Evolutionary conservation across 495 filamentous ascomycete genomes (phyloP).

Genomic region (Neurospora sp.): DNA sequence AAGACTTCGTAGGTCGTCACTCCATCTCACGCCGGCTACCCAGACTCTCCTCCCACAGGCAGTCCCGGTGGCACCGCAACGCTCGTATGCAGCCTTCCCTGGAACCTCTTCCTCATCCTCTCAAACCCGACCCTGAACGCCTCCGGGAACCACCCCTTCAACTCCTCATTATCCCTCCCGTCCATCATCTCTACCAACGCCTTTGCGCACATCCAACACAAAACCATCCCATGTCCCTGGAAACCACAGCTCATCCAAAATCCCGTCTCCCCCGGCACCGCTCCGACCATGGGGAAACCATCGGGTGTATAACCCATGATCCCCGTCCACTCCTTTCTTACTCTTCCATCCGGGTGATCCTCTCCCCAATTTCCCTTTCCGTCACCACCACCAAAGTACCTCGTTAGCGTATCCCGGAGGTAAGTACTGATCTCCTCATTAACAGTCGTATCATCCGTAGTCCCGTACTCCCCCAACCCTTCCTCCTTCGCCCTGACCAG

Average conservation of each 20-base stretch:
- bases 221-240: conserved; percentile 51
- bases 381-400: conserved; percentile 39
- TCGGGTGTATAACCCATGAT: conserved; percentile 52
- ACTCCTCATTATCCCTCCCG: conserved; percentile 18
- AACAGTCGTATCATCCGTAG: conserved; percentile 46
- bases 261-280: conserved; percentile 30
- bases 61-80: background rate
- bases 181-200: conserved; percentile 44
- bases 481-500: conserved; percentile 33
- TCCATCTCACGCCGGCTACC: background rate
- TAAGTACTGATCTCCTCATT: conserved; percentile 46
- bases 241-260: conserved; percentile 44
- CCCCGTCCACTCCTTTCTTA: conserved; percentile 52
- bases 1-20: background rate
- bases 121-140: conserved; percentile 35
- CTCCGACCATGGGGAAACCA: conserved; percentile 45
- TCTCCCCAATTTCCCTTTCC: conserved; percentile 39
- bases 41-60: background rate
- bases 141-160: conserved; percentile 42
- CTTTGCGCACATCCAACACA: conserved; percentile 46
- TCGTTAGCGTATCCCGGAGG: conserved; percentile 31
- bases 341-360: conserved; percentile 43
- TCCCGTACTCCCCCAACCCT: conserved; percentile 42
- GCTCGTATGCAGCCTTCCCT: conserved; percentile 24
- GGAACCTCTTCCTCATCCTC: conserved; percentile 34